These are phyloP conservation scores for Brettanomyces bruxellensis DNA, from an alignment of 805 yeast genomes.

Conservation along the genomic window DNA sequence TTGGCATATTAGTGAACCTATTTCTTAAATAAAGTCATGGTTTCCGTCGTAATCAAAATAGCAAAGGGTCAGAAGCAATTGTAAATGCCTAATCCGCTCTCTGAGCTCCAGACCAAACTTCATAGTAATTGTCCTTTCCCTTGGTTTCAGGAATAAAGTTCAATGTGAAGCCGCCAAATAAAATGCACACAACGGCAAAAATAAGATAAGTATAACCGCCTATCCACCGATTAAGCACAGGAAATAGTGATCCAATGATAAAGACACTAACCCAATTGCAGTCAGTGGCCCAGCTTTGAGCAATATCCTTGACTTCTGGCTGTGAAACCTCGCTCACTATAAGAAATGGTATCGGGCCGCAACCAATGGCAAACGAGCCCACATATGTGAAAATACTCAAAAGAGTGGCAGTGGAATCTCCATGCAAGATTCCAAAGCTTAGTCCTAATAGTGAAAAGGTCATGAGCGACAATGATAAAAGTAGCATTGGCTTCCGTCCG, in stretches of 20 bases:
- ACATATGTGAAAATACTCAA: conserved; percentile 65
- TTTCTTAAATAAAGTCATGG: no score
- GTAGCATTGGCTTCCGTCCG: conserved; percentile 69
- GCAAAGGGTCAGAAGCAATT: no score
- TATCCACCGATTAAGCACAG: conserved; percentile 49
- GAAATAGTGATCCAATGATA: conserved; percentile 71
- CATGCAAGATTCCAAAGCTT: conserved; percentile 52
- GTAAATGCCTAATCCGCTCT: no score
- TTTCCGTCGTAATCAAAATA: no score
- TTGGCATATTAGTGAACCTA: no score
- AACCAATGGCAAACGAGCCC: conserved; percentile 79
- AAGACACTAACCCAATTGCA: conserved; percentile 91
- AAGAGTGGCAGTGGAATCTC: conserved; percentile 42
- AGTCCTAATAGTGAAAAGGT: conserved; percentile 53
- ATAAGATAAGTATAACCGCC: conserved; percentile 76
- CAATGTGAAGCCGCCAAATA: conserved; percentile 39
- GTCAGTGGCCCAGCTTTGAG: conserved; percentile 89
- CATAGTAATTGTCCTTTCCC: conserved; percentile 49
- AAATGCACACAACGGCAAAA: conserved; percentile 51
- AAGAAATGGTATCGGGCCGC: conserved; percentile 94
- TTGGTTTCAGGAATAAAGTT: conserved; percentile 66
- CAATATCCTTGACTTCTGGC: conserved; percentile 65
- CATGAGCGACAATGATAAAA: conserved; percentile 63
- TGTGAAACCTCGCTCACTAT: conserved; percentile 86
- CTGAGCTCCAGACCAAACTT: conserved; percentile 48